Evolutionary conservation across 1,284 basidiomycete genomes (phyloP).

Genomic region (Sutorius eximius): DNA sequence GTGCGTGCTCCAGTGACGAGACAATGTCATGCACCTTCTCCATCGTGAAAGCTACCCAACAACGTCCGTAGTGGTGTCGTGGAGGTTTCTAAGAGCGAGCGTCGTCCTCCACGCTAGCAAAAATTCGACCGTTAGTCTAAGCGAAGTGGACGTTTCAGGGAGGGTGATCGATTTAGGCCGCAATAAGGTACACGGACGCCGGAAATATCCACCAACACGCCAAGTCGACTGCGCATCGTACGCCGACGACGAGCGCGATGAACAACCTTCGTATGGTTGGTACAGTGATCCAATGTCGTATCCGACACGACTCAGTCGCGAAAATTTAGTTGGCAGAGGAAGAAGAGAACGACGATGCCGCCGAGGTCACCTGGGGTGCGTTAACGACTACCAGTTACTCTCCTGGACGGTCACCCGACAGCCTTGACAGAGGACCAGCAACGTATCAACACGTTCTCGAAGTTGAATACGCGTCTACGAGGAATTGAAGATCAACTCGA

Average conservation of each 20-base stretch:
- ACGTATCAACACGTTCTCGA: conserved; percentile 90
- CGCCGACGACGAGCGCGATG: conserved; percentile 15
- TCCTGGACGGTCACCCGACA: neutral
- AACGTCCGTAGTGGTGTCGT: neutral
- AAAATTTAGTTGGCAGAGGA: conserved; percentile 64
- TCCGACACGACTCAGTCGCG: neutral
- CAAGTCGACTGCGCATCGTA: neutral
- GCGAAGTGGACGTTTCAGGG: neutral
- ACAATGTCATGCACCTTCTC: conserved; percentile 3
- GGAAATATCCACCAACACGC: neutral
- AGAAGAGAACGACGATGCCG: conserved; percentile 78
- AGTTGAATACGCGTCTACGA: conserved; percentile 79
- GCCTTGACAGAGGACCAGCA: conserved; percentile 80
- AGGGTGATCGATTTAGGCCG: no score
- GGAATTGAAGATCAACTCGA: conserved; percentile 75
- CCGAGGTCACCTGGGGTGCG: conserved; percentile 91
- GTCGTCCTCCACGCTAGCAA: neutral
- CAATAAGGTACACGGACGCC: neutral
- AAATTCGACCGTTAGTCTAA: neutral
- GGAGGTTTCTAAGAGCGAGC: neutral
- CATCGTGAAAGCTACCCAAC: neutral
- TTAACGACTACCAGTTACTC: conserved; percentile 3
- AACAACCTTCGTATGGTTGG: conserved; percentile 58
- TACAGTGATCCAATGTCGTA: conserved; percentile 1
- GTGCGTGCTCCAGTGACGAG: conserved; percentile 9